phyloP scores from a whole-genome alignment of 306 rosid species.

The cucumber (Cucumis sativus) region Cucumber_9930_V3 NC_026659.2:4004501-4005000 shows the following conservation, averaged over 20 bases:
- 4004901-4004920: neutral
- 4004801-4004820: neutral
- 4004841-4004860: too few relatives aligned
- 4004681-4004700: neutral
- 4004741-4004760: neutral
- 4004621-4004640: neutral
- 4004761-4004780: neutral
- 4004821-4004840: neutral
- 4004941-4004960: too few relatives aligned
- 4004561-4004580: too few relatives aligned
- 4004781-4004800: neutral
- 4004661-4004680: neutral
- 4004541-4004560: too few relatives aligned
- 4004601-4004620: neutral
- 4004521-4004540: too few relatives aligned
- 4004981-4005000: neutral
- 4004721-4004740: neutral
- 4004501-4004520: too few relatives aligned
- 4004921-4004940: neutral
- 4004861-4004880: neutral
- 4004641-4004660: neutral
- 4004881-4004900: neutral
- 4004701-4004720: neutral
- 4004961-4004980: neutral
- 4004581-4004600: too few relatives aligned